These are phyloP conservation scores for Psilocybe azurescens DNA, from an alignment of 768 basidiomycete genomes.

Conservation along the genomic window DNA sequence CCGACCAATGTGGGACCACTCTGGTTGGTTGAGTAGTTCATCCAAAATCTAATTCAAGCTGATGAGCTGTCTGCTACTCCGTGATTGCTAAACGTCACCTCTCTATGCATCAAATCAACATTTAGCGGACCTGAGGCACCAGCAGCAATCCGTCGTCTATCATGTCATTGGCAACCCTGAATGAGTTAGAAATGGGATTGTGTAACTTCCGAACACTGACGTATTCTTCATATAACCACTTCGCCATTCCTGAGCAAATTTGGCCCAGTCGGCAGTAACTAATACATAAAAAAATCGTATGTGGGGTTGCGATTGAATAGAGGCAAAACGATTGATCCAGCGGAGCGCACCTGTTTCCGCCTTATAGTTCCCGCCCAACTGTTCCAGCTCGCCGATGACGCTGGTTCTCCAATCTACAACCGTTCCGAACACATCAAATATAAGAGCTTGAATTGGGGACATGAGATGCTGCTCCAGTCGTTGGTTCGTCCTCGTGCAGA, in stretches of 20 bases:
- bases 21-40: slow-evolving; percentile 48
- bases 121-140: slow-evolving; percentile 54
- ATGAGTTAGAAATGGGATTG: not conserved
- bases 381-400: slow-evolving; percentile 36
- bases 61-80: not conserved
- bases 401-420: slow-evolving; percentile 51
- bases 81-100: slow-evolving; percentile 36
- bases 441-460: slow-evolving; percentile 39
- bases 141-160: slow-evolving; percentile 47
- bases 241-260: slow-evolving; percentile 65
- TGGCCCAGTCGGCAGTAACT: slow-evolving; percentile 43
- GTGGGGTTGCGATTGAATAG: not conserved
- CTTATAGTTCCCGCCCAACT: slow-evolving; percentile 32
- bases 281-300: not conserved
- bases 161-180: not conserved
- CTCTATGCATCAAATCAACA: slow-evolving; percentile 60
- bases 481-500: not conserved
- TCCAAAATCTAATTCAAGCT: slow-evolving; percentile 55
- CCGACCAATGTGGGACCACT: slow-evolving; percentile 55
- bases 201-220: slow-evolving; percentile 29
- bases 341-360: slow-evolving; percentile 24
- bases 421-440: slow-evolving; percentile 59
- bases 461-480: not conserved
- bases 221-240: slow-evolving; percentile 51
- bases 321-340: not conserved